Evolutionary conservation across 1,139 yeast species (phyloP), one percentile per base, ranked within the genome.

Genomic region (Yamadazyma sp.): DNA sequence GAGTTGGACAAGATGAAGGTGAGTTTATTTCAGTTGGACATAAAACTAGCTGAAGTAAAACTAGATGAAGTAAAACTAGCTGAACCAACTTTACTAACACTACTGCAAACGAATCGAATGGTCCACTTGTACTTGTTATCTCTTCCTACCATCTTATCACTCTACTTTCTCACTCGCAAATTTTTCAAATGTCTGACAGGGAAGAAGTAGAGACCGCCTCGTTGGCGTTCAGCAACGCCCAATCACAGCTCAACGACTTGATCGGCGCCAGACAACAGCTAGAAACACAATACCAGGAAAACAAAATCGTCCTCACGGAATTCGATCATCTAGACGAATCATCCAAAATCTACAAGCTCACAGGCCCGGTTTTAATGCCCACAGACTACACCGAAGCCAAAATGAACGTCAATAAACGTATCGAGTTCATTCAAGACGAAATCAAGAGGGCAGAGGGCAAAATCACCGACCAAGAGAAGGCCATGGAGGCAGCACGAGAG

Each of bases 311-410:
- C n/a, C 72, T 82, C 52, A 81, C 78, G 28, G 97, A 92, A 61
- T 86, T 92, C 53, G 76, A 72, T 15, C 61, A 64, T 37, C 64
- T 89, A 46, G 70, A 78, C 47, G 79, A 73, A 34, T 67, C 63
- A 29, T 74, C 94, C 13, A 86, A 85, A 51, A 82, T 92, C 27
- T 92, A 79, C 66, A 92, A 92, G 61, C 73, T 90, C 48, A 86
- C 92, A 15, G 98, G 98, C 1, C 96, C 96, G 9, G 89, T 90
- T 6, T 71, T 92, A 45, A 71, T 92, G 45, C 97, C 97, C 2
- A 96, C 90, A 56, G 96, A 89, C 39, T 78, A 76, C 47, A 60
- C 60, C 11, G 97, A 92, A 59, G 96, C 97, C 25, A 78, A 80
- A 50, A 52, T 76, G 54, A 92, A 90, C 54, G 97, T 92, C 26